phyloP scores from a whole-genome alignment of 179 eudicot species.

The Sideroxylon spinosum region DNA sequence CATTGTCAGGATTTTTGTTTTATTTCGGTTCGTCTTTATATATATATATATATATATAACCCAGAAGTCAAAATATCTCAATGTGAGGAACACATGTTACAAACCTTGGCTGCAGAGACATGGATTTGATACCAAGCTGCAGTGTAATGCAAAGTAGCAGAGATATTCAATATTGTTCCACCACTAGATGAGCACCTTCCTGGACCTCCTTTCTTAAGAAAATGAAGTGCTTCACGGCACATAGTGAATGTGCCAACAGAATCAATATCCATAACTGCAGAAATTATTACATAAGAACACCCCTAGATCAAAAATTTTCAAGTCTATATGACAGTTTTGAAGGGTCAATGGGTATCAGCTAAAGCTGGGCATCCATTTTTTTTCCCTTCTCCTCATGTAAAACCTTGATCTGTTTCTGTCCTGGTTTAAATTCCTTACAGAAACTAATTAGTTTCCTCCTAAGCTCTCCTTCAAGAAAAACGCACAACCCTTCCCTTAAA shows the following conservation, averaged over 20 bases:
- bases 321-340: background rate
- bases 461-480: no score
- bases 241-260: conserved; percentile 96
- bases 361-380: background rate
- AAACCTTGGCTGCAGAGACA: conserved; percentile 97
- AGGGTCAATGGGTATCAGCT: background rate
- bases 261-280: conserved; percentile 86
- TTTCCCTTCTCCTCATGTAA: background rate
- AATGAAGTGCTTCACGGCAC: conserved; percentile 82
- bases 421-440: no score
- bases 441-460: no score
- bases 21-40: no score
- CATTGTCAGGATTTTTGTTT: background rate
- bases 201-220: conserved; percentile 75
- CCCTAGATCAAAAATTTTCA: background rate
- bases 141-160: conserved; percentile 97
- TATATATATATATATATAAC: no score
- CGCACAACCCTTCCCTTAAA: no score
- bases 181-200: conserved; percentile 69
- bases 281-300: background rate
- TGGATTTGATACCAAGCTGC: conserved; percentile 98
- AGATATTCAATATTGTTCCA: conserved; percentile 77
- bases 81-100: conserved; percentile 8
- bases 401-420: background rate
- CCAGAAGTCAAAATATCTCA: background rate